Evolutionary conservation across 257 asterid species (phyloP), one percentile per base, ranked within the genome.

Genomic region (Mitragyna speciosa): DNA sequence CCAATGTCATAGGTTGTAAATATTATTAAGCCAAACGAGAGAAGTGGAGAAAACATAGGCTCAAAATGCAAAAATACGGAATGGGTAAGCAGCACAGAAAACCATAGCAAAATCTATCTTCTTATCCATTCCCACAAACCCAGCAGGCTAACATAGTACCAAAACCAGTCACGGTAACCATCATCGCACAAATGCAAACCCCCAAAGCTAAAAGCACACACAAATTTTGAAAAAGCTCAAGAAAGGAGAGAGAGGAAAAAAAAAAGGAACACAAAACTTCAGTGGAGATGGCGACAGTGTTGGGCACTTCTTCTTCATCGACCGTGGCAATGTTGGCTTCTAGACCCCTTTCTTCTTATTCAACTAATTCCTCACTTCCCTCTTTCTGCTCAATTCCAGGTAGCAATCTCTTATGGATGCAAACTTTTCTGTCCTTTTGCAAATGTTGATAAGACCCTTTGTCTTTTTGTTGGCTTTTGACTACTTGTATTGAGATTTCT

Each of bases 291-390:
- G 92, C 94, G 72, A 82, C 89, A 26, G 70, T 87, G 2, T 20
- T 89, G n/a, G 92, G 95, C 76, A 73, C n/a, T 54, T 54, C 93
- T 84, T 80, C 93, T 41, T 83, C 92, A 45, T 78, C 91, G 9
- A 61, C 82, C 33, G 76, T 84, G 31, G 84, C 92, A 48, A 82
- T 88, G 31, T 84, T 84, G 82, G 86, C 90, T 81, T 84, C 91
- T 24, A 86, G 75, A 54, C 86, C 85, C 59, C 71, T 86, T 52
- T 82, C 88, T 75, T 80, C 94, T 72, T 80, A 68, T 76, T 81
- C 88, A 64, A 83, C 83, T 47, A 88, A 82, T 30, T 33, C 87
- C 51, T 72, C 88, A 28, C 58, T 84, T 75, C 74, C 85, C 70
- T 81, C 77, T 49, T 83, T 84, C 48, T 89, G 83, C 67, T 75